Base-by-base conservation (phyloP, 495 filamentous ascomycete species). In the Cladorrhinum samala region DNA sequence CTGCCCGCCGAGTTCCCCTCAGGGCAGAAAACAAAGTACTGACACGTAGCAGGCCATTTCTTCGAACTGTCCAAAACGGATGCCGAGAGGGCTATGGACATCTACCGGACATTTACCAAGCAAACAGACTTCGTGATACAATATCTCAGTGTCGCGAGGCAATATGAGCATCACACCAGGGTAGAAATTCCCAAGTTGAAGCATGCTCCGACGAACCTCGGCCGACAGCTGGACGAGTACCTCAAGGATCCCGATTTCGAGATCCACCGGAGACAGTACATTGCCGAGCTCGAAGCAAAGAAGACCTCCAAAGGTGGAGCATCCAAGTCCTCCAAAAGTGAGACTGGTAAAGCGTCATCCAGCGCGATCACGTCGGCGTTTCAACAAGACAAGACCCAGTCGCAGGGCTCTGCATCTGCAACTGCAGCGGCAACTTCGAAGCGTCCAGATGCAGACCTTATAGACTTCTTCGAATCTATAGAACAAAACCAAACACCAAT, bases 401-500 rank as follows among this genome's bases (percentile, higher is more conserved):
- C 27, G 6, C 11, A 5, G 27, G 11, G 6, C 27, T 11, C 27
- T 33, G 11, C 27, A 33, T 33, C 27, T 33, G 27, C 64, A 16
- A 53, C 53, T 18, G 54, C 58, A 7, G 40, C 54, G 16, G 61
- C 68, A 43, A 53, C 70, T 1, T 71, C 77, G 19, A 85, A 83
- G 51, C 81, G 83, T 2, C 84, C 86, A 0, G 84, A 83, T 52
- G 77, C 85, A 44, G 88, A 97, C 71, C 73, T 99, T 48, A 99
- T 99, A 60, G 93, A 99, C 66, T 96, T 99, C 67, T 99, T 99
- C 64, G 93, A 93, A 54, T 92, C 92, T 2, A 97, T 99, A 62
- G 91, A 97, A 61, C 85, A 88, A 60, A 91, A 92, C 55, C 89
- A 92, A 67, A 89, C 91, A 53, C 82, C 87, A 68, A 84, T 84